Evolutionary conservation across 129 eudicot genomes (phyloP), one percentile per base, ranked within the genome.

Genomic region (Flaveria trinervia): DNA sequence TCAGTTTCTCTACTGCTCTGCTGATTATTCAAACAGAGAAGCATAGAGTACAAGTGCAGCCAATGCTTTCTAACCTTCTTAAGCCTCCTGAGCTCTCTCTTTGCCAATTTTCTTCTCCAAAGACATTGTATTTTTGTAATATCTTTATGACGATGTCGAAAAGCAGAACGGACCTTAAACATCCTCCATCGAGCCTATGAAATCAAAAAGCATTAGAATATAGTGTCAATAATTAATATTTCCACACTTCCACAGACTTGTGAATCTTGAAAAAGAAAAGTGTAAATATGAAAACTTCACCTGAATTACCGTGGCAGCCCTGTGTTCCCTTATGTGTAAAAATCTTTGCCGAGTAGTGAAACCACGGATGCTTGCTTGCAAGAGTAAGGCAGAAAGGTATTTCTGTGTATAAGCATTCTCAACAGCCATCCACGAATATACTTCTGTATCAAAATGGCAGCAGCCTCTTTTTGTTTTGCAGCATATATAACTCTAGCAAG

Each of bases 71-170:
- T 86, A 68, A 91, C 98, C 92, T 91, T 71, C 84, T 89, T 94
- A 71, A 91, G 99, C 89, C 74, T 87, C 82, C 89, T 76, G 54
- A 94, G 74, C 80, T 87, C 97, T 81, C 93, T 86, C 83, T 81
- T 94, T 7, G 99, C 99, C 96, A 94, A 52, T 72, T 89, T 91
- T 75, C 55, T 81, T 88, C 99, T 89, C 99, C 99, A 94, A 56
- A 89, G 90, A 78, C 96, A 87, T 75, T 94, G 99, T 73, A 91
- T 87, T 50, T 85, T 89, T 70, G 93, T 82, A 77, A 94, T 94
- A 73, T 88, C 84, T 41, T 83, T 83, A 55, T 91, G 94, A 54
- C 97, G 93, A 68, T 83, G 89, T 60, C 83, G 88, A 75, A 81
- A 91, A 62, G 89, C 84, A 75, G 89, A 86, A 44, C 94, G 99